Percentiles rank a stretch among this genome's conserved stretches.
Conservation (phyloP, 768 basidiomycete species). For the Amanita phalloides region DNA sequence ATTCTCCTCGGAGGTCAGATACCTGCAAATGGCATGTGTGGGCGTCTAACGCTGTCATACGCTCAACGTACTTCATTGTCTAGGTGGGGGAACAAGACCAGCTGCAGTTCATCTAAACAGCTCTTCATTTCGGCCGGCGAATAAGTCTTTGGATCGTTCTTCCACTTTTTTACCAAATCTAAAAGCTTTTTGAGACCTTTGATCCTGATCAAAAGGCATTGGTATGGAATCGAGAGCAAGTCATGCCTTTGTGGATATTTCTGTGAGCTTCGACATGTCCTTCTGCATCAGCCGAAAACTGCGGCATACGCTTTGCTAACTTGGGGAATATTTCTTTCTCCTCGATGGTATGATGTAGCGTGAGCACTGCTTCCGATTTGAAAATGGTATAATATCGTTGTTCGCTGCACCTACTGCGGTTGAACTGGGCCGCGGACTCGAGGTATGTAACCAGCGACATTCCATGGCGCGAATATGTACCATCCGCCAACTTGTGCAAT, state of each 20-base stretch:
- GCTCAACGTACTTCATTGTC: slow-evolving; percentile 38
- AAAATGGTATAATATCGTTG: background rate
- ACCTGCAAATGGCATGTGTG: slow-evolving; percentile 21
- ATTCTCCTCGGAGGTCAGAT: slow-evolving; percentile 35
- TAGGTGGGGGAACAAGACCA: slow-evolving; percentile 39
- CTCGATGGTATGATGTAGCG: slow-evolving; percentile 45
- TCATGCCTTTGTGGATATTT: slow-evolving; percentile 38
- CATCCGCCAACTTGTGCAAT: slow-evolving; percentile 36
- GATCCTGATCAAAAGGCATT: no score
- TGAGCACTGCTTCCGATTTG: slow-evolving; percentile 28
- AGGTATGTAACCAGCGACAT: slow-evolving; percentile 33
- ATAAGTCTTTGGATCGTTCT: slow-evolving; percentile 31
- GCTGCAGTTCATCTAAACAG: slow-evolving; percentile 38
- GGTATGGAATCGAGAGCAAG: no score
- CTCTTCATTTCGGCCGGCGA: slow-evolving; percentile 37
- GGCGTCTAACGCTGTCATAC: background rate
- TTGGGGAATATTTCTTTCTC: slow-evolving; percentile 41
- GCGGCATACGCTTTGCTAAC: slow-evolving; percentile 38
- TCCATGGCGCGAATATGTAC: slow-evolving; percentile 34
- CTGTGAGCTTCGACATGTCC: slow-evolving; percentile 39
- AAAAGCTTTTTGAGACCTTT: slow-evolving; percentile 26
- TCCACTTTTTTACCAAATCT: slow-evolving; percentile 30
- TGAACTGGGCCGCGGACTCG: slow-evolving; percentile 23
- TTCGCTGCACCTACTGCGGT: slow-evolving; percentile 22
- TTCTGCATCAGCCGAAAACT: no score